Evolutionary conservation across 2,329 filamentous ascomycete species (phyloP), one percentile per base, ranked within the genome.

Genomic region (Beauveria caledonica): DNA sequence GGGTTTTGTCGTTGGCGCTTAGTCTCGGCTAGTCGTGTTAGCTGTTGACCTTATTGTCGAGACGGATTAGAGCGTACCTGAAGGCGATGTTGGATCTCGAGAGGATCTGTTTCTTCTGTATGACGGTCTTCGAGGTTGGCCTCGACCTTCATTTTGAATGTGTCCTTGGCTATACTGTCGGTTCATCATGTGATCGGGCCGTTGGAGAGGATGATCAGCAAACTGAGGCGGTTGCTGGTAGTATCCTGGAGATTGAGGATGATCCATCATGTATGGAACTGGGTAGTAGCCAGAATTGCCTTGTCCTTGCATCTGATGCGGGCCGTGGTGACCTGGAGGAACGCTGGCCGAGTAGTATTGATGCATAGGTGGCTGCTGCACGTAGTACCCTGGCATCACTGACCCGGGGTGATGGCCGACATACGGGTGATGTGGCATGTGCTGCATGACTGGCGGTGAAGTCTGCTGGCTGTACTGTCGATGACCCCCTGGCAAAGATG

Each of bases 371-470:
- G 76, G 74, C 59, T 76, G 76, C 17, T 72, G 68, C 62, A 75
- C 62, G 62, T 78, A 79, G 63, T 76, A 79, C 27, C 72, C 72
- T 50, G 73, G 75, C 23, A 70, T 65, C 48, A 74, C 64, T 19
- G 57, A 21, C 4, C 76, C 71, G 13, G 64, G 63, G 10, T 65
- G 62, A 56, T 74, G 73, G 8, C 67, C 65, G 15, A 68, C 66
- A 53, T 70, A 78, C 49, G 68, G 58, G 62, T 73, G 68, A 53
- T 70, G 72, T 29, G 69, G 63, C 59, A 71, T 67, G 39, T 69
- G 66, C 6, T 65, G 67, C 54, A 74, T 68, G 61, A 72, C 65
- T 39, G 65, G 65, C 29, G 68, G 64, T 5, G 72, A 68, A 42
- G 69, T 58, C 70, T 68, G 53, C 68, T 71, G 52, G 63, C 63